These are phyloP conservation scores for Ogataea siamensis DNA, from an alignment of 805 yeast species.

Conservation along the genomic window DNA sequence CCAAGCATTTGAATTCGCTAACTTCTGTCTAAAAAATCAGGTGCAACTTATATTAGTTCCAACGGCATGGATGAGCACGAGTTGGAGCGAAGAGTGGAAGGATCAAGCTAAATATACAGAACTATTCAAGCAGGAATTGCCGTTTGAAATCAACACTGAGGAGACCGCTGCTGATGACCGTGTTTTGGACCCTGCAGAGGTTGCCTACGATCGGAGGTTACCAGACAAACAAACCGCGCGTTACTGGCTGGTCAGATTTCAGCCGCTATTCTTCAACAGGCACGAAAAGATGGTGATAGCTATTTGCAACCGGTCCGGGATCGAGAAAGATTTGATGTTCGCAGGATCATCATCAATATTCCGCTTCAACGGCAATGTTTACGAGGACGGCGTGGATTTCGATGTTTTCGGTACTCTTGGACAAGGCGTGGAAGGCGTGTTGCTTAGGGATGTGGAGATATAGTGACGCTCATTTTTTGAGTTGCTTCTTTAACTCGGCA, in stretches of 20 bases:
- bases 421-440: slow-evolving; percentile 62
- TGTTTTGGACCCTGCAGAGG: slow-evolving; percentile 9
- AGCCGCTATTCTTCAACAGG: slow-evolving; percentile 25
- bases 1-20: slow-evolving; percentile 66
- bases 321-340: slow-evolving; percentile 66
- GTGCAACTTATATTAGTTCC: slow-evolving; percentile 68
- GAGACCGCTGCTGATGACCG: slow-evolving; percentile 1
- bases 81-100: slow-evolving; percentile 32
- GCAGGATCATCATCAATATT: slow-evolving; percentile 65
- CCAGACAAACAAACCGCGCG: slow-evolving; percentile 30
- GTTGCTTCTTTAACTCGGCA: slow-evolving; percentile 15
- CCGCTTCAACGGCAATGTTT: slow-evolving; percentile 46
- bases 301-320: slow-evolving; percentile 71
- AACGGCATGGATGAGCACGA: slow-evolving; percentile 78
- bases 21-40: slow-evolving; percentile 44
- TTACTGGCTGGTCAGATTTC: slow-evolving; percentile 72
- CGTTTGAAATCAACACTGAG: slow-evolving; percentile 23
- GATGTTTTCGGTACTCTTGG: slow-evolving; percentile 55
- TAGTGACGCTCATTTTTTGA: slow-evolving; percentile 8
- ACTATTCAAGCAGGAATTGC: slow-evolving; percentile 18
- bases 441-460: slow-evolving; percentile 57
- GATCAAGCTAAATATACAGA: slow-evolving; percentile 20
- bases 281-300: slow-evolving; percentile 38
- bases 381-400: slow-evolving; percentile 40
- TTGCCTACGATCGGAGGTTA: slow-evolving; percentile 12